Percentiles rank a stretch among this genome's conserved stretches.
phyloP scores from a whole-genome alignment of 495 filamentous ascomycete species.

The Staphylotrichum tortipilum region DNA sequence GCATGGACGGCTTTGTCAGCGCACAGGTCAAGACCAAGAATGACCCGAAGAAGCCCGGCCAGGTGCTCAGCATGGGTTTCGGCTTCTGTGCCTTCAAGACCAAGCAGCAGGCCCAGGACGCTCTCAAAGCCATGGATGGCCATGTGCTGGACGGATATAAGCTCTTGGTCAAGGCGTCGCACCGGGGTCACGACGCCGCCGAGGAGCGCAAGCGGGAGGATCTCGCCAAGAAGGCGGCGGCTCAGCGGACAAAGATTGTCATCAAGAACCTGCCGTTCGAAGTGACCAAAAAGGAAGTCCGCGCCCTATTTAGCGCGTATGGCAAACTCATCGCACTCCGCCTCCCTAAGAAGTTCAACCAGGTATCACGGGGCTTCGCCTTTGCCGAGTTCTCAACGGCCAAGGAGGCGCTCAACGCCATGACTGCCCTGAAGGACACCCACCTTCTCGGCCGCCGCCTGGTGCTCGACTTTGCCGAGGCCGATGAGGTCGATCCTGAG shows the following conservation, averaged over 20 bases:
- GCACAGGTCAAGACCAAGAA: slow-evolving; percentile 80
- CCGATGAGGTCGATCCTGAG: slow-evolving; percentile 81
- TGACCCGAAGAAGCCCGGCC: slow-evolving; percentile 73
- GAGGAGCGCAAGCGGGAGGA: slow-evolving; percentile 77
- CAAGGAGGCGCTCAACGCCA: slow-evolving; percentile 86
- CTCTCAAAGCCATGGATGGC: slow-evolving; percentile 76
- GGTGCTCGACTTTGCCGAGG: slow-evolving; percentile 81
- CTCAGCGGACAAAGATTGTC: slow-evolving; percentile 79
- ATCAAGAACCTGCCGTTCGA: slow-evolving; percentile 99
- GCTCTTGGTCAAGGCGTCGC: slow-evolving; percentile 71
- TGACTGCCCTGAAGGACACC: slow-evolving; percentile 82
- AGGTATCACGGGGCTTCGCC: slow-evolving; percentile 79
- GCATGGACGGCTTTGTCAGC: slow-evolving; percentile 76
- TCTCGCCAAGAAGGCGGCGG: slow-evolving; percentile 62
- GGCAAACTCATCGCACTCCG: slow-evolving; percentile 87
- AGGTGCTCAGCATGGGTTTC: slow-evolving; percentile 89
- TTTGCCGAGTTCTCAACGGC: slow-evolving; percentile 94
- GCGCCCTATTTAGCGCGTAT: slow-evolving; percentile 75
- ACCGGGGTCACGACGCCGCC: slow-evolving; percentile 76
- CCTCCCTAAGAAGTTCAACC: slow-evolving; percentile 89
- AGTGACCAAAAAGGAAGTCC: slow-evolving; percentile 83
- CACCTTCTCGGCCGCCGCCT: slow-evolving; percentile 84
- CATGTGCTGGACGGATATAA: slow-evolving; percentile 77
- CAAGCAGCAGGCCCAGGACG: slow-evolving; percentile 67
- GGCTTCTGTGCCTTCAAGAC: slow-evolving; percentile 85